Percentiles rank a stretch among this genome's conserved stretches.
These are phyloP conservation scores for Zygnema circumcarinatum DNA, from an alignment of 139 green algal species.

Conservation along the genomic window DNA sequence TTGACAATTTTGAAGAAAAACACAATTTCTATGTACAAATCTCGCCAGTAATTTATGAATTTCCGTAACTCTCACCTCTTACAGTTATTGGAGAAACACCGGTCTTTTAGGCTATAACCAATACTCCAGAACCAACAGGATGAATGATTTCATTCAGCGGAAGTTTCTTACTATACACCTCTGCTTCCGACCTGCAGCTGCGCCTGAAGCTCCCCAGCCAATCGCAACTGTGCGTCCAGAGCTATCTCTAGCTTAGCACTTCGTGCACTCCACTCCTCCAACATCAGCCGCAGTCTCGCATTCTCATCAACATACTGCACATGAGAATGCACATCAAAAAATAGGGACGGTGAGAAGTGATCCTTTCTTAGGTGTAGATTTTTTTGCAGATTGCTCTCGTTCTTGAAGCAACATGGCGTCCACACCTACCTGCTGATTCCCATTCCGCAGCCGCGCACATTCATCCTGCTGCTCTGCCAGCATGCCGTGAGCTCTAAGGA, in stretches of 20 bases:
- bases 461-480: conserved; percentile 11
- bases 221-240: not conserved
- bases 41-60: too few species aligned
- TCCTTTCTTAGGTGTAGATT: not conserved
- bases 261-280: conserved; percentile 55
- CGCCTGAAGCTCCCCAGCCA: not conserved
- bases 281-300: conserved; percentile 41
- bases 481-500: not conserved
- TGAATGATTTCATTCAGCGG: too few species aligned
- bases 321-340: not conserved
- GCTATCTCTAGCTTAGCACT: conserved; percentile 37
- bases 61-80: too few species aligned
- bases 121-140: too few species aligned
- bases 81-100: too few species aligned
- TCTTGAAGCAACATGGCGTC: not conserved
- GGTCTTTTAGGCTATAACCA: too few species aligned
- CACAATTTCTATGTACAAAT: too few species aligned
- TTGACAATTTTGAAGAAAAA: too few species aligned
- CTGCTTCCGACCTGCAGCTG: not conserved
- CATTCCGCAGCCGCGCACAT: not conserved
- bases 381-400: not conserved
- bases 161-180: not conserved
- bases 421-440: not conserved
- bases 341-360: not conserved
- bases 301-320: conserved; percentile 53